Conservation (phyloP, 1,139 yeast species). For the Yamadazyma oceani region DNA sequence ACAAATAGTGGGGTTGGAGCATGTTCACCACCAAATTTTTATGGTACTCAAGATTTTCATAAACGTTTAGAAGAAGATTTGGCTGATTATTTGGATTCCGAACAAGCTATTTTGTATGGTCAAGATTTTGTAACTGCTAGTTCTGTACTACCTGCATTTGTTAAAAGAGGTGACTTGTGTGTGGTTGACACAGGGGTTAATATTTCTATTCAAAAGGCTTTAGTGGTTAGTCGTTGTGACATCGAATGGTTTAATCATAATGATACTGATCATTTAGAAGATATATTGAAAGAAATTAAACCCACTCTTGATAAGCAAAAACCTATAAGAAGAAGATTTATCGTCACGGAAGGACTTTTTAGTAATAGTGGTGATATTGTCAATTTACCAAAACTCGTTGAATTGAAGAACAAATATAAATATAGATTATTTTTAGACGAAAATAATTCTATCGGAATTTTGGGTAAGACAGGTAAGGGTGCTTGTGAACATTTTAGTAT, state of each 20-base stretch:
- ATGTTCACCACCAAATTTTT: slow-evolving; percentile 97
- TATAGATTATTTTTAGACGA: slow-evolving; percentile 88
- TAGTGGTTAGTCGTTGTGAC: slow-evolving; percentile 82
- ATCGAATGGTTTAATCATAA: slow-evolving; percentile 85
- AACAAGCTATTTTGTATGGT: slow-evolving; percentile 81
- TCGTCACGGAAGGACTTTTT: slow-evolving; percentile 87
- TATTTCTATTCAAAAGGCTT: slow-evolving; percentile 83
- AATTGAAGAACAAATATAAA: slow-evolving; percentile 76
- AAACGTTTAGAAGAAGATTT: slow-evolving; percentile 75
- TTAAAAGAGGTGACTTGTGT: slow-evolving; percentile 92
- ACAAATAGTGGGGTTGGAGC: slow-evolving; percentile 90
- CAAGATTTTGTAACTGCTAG: slow-evolving; percentile 90
- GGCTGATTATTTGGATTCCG: slow-evolving; percentile 73
- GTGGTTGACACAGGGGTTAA: slow-evolving; percentile 83
- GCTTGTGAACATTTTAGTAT: slow-evolving; percentile 67
- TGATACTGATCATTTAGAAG: slow-evolving; percentile 79
- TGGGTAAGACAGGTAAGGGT: slow-evolving; percentile 88
- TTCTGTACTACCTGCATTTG: slow-evolving; percentile 95
- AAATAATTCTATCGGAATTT: slow-evolving; percentile 77
- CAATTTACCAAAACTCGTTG: slow-evolving; percentile 65
- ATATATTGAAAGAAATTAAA: slow-evolving; percentile 60
- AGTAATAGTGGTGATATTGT: slow-evolving; percentile 82
- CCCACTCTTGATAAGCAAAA: slow-evolving; percentile 64
- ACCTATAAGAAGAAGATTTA: slow-evolving; percentile 83
- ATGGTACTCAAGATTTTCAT: slow-evolving; percentile 94